phyloP scores from a whole-genome alignment of 441 rosid genomes.

The Euphorbia schlechtendalii region DNA sequence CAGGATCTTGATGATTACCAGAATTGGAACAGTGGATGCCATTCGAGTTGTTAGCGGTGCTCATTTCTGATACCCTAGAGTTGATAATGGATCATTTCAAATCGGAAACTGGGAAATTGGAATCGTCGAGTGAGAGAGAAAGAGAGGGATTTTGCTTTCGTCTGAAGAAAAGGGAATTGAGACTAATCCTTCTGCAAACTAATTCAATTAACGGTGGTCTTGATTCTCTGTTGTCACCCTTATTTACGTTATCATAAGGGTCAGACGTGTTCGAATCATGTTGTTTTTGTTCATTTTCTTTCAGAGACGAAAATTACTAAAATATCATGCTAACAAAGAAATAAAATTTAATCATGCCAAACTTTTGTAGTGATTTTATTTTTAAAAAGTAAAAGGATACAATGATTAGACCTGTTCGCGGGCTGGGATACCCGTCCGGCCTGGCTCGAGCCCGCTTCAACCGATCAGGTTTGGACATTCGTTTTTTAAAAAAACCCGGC shows the following conservation, averaged over 20 bases:
- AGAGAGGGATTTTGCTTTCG: not conserved
- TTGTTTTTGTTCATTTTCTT: conserved; percentile 51
- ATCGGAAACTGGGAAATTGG: not conserved
- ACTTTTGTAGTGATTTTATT: too few species aligned
- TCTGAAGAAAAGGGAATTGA: not conserved
- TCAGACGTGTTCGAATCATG: conserved; percentile 1
- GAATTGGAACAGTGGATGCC: not conserved
- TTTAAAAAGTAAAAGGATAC: too few species aligned
- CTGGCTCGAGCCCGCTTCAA: too few species aligned
- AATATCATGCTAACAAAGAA: too few species aligned
- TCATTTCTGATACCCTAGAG: conserved; percentile 13
- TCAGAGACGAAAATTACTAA: too few species aligned
- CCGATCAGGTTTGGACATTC: too few species aligned
- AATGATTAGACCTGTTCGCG: too few species aligned
- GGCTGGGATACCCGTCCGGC: too few species aligned
- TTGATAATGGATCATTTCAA: not conserved
- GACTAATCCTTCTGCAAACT: not conserved
- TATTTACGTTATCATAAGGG: not conserved
- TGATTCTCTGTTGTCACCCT: not conserved
- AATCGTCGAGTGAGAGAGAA: not conserved
- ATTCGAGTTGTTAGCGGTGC: not conserved
- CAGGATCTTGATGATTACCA: conserved; percentile 14
- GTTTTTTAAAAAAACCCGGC: too few species aligned
- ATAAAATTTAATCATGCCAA: too few species aligned
- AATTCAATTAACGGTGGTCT: not conserved